Conservation (phyloP, 352 stramenopile genomes). For the Pythium volutum region DNA sequence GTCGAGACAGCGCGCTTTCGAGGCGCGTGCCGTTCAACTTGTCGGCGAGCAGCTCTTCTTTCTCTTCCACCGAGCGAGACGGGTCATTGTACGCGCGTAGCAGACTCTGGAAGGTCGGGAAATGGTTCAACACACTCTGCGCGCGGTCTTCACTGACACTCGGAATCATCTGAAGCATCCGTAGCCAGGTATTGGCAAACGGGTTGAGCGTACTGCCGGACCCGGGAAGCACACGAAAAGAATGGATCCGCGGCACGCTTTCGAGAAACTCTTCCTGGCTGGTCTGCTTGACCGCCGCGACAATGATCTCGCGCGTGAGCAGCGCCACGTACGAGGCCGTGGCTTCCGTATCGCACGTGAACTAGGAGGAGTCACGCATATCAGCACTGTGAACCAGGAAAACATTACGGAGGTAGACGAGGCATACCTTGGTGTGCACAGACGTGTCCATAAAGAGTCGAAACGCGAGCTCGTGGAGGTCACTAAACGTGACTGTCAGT, state of each 20-base stretch:
- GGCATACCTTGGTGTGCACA: conserved; percentile 46
- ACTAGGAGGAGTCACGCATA: conserved; percentile 20
- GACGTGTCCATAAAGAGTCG: conserved; percentile 63
- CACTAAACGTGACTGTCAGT: conserved; percentile 37
- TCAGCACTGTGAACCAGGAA: background rate
- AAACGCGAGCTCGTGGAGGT: conserved; percentile 61
- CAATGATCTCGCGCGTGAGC: conserved; percentile 51
- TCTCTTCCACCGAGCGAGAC: conserved; percentile 28
- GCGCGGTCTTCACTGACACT: conserved; percentile 69
- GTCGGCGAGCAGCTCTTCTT: conserved; percentile 55
- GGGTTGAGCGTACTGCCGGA: conserved; percentile 40
- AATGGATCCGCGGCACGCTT: conserved; percentile 48
- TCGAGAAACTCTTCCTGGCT: conserved; percentile 56
- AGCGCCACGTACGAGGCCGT: conserved; percentile 54
- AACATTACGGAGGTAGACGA: background rate
- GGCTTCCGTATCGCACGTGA: conserved; percentile 51
- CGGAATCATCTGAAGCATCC: conserved; percentile 80
- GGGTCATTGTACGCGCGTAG: conserved; percentile 46
- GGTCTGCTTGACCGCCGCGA: conserved; percentile 37
- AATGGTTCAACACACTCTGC: conserved; percentile 59
- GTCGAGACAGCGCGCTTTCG: conserved; percentile 47
- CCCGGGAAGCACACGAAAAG: conserved; percentile 45
- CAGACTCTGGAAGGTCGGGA: conserved; percentile 55
- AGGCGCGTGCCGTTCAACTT: conserved; percentile 42
- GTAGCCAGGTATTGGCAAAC: conserved; percentile 62